A percentile compares a stretch with the other conserved stretches of the same genome.
Conservation (phyloP, 257 asterid genomes). For the Solanum ahanhuiri region DNA sequence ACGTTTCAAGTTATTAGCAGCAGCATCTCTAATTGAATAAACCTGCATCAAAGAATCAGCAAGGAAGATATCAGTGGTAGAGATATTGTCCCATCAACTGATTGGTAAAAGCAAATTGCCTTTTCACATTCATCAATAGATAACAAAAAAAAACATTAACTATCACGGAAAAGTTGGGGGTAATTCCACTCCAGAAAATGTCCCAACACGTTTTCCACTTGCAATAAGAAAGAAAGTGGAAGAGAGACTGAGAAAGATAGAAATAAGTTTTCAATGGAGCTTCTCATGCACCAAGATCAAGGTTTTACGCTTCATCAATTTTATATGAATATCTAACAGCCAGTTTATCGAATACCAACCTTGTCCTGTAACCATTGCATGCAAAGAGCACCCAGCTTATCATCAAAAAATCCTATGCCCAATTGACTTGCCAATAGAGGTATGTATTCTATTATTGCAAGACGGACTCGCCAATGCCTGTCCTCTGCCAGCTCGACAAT, state of each 20-base stretch:
- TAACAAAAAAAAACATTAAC: not conserved
- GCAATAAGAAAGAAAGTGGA: not conserved
- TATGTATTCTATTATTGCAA: slow-evolving; percentile 75
- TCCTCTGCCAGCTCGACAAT: slow-evolving; percentile 88
- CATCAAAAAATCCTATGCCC: slow-evolving; percentile 77
- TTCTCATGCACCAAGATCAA: not conserved
- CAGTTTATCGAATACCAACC: slow-evolving; percentile 23
- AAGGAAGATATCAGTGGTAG: not conserved
- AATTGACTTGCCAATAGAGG: slow-evolving; percentile 76
- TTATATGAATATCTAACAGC: not conserved
- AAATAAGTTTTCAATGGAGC: not conserved
- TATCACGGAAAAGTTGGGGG: not conserved
- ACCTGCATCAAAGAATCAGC: slow-evolving; percentile 22
- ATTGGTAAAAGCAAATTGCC: not conserved
- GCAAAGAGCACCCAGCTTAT: slow-evolving; percentile 81
- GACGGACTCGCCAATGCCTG: slow-evolving; percentile 87
- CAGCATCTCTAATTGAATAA: slow-evolving; percentile 48
- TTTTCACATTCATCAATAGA: not conserved
- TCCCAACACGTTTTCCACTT: not conserved
- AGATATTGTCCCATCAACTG: not conserved
- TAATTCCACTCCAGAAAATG: not conserved
- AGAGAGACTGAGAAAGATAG: not conserved
- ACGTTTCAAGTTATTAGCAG: slow-evolving; percentile 49
- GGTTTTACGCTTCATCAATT: not conserved
- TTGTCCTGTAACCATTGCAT: slow-evolving; percentile 89